Conservation (phyloP, 1,139 yeast species). For the Yamadazyma membranifaciens region DNA sequence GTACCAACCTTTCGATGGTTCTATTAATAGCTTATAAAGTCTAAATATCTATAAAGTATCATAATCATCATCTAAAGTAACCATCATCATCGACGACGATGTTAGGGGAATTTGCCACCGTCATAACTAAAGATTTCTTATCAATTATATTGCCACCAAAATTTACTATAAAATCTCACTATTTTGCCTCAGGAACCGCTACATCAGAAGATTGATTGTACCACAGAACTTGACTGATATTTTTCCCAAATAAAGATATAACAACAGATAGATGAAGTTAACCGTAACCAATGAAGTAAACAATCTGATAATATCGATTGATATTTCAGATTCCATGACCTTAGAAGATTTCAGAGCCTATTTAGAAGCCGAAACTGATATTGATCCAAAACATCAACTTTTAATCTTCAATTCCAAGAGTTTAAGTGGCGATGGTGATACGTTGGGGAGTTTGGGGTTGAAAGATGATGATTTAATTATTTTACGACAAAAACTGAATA, state of each 20-base stretch:
- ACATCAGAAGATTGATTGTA: neutral
- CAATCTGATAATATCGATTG: conserved; percentile 42
- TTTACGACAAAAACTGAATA: conserved; percentile 14
- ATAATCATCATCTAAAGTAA: no score
- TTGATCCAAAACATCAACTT: conserved; percentile 46
- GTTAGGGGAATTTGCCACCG: no score
- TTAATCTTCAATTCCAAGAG: conserved; percentile 47
- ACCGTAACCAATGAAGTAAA: conserved; percentile 33
- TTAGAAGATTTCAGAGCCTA: conserved; percentile 73
- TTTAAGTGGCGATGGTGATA: conserved; percentile 28
- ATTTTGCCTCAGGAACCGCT: no score
- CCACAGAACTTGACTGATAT: no score
- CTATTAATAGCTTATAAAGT: no score
- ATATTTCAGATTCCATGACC: conserved; percentile 62
- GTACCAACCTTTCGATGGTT: no score
- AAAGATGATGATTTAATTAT: conserved; percentile 59
- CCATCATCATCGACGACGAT: no score
- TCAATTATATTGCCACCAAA: conserved; percentile 1
- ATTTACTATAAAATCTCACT: neutral
- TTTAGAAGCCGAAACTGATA: conserved; percentile 69
- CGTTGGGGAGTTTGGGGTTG: conserved; percentile 48
- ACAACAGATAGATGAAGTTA: conserved; percentile 27
- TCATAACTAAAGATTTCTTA: neutral
- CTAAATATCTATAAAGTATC: no score
- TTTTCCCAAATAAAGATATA: no score